A percentile compares a stretch with the other conserved stretches of the same genome.
Evolutionary conservation across 176 grass and related monocot species (phyloP).

Genomic region (Oryza meyeriana): DNA sequence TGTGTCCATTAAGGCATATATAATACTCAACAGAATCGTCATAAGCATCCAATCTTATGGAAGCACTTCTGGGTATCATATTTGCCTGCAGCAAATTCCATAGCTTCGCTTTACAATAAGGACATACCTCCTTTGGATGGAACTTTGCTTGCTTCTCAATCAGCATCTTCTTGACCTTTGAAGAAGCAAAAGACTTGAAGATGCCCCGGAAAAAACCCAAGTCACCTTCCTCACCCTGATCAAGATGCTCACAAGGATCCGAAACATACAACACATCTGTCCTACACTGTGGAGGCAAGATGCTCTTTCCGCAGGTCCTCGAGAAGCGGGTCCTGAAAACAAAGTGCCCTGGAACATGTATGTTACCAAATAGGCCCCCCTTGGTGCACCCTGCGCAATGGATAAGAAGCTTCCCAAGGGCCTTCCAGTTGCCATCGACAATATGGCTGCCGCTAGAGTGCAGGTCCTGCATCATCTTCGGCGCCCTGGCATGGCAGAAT

Average conservation of each 20-base stretch:
- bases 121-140: constrained; percentile 66
- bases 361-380: constrained; percentile 44
- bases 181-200: constrained; percentile 73
- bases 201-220: constrained; percentile 78
- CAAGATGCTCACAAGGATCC: constrained; percentile 79
- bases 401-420: constrained; percentile 78
- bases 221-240: constrained; percentile 79
- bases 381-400: constrained; percentile 61
- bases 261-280: constrained; percentile 70
- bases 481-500: constrained; percentile 71
- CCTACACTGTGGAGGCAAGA: constrained; percentile 60
- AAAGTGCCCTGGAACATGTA: constrained; percentile 57
- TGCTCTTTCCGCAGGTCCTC: constrained; percentile 60
- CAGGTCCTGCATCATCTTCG: constrained; percentile 85
- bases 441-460: constrained; percentile 70
- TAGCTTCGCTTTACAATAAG: constrained; percentile 82
- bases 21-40: constrained; percentile 69
- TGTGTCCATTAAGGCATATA: constrained; percentile 81
- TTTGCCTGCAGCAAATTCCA: constrained; percentile 74
- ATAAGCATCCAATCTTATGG: constrained; percentile 49
- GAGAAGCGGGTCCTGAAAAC: constrained; percentile 73
- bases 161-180: constrained; percentile 59
- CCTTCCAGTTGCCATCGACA: constrained; percentile 87
- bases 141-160: constrained; percentile 72
- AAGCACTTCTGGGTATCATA: constrained; percentile 64